Evolutionary conservation across 495 filamentous ascomycete species (phyloP).

Genomic region (Podospora appendiculata): DNA sequence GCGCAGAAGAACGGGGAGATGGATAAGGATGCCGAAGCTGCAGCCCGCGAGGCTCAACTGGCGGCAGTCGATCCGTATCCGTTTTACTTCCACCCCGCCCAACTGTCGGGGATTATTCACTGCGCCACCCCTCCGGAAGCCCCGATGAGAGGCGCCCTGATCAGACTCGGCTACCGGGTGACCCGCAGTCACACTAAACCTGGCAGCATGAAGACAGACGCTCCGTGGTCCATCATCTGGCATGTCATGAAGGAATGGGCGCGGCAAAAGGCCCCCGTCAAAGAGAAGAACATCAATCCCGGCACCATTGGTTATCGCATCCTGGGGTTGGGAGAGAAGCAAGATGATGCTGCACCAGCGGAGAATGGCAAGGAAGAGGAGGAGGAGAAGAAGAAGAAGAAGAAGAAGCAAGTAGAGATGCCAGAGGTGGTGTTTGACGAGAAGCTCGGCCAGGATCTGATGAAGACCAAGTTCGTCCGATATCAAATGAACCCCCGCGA

Average conservation of each 20-base stretch:
- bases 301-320: constrained; percentile 64
- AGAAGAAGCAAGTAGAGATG: constrained; percentile 20
- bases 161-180: constrained; percentile 68
- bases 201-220: constrained; percentile 85
- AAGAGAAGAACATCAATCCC: constrained; percentile 56
- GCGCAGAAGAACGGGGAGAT: constrained; percentile 5
- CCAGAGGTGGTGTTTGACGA: constrained; percentile 76
- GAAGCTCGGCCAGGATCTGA: constrained; percentile 59
- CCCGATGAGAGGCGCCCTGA: constrained; percentile 70
- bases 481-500: constrained; percentile 84
- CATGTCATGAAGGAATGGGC: constrained; percentile 91
- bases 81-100: constrained; percentile 76
- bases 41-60: constrained; percentile 40
- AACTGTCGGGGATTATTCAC: constrained; percentile 65
- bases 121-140: constrained; percentile 66
- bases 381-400: constrained; percentile 10
- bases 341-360: constrained; percentile 2
- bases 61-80: constrained; percentile 60
- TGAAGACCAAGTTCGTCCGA: constrained; percentile 57
- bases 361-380: constrained; percentile 14
- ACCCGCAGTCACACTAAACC: constrained; percentile 80
- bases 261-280: constrained; percentile 66
- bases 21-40: constrained; percentile 16
- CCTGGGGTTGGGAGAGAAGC: constrained; percentile 26
- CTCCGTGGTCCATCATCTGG: constrained; percentile 83